Percentiles rank a stretch among this genome's conserved stretches.
Conservation (phyloP, 2,329 filamentous ascomycete species). For the Ophiostoma triangulosporum region DNA sequence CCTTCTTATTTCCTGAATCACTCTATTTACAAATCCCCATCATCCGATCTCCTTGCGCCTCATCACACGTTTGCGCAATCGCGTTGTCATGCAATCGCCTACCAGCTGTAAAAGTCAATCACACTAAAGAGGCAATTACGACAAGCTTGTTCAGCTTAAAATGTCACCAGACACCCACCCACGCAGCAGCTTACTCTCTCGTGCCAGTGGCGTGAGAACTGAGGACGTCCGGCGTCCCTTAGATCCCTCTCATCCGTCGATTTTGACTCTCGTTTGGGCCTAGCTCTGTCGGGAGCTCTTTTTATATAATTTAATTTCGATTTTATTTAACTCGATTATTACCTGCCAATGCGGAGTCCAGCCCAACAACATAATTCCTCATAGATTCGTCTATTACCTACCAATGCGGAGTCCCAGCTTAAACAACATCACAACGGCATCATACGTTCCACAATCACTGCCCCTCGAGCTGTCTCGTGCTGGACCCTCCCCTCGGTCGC, state of each 20-base stretch:
- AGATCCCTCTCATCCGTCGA: conserved; percentile 5
- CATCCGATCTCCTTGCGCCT: too few relatives aligned
- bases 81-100: too few relatives aligned
- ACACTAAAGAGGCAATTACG: background rate
- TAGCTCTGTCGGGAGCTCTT: conserved; percentile 5
- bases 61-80: too few relatives aligned
- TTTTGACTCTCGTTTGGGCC: background rate
- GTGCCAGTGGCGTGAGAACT: background rate
- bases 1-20: too few relatives aligned
- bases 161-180: background rate
- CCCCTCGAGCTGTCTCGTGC: background rate
- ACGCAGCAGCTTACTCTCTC: background rate
- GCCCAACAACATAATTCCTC: too few relatives aligned
- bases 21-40: too few relatives aligned
- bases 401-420: background rate
- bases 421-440: too few relatives aligned
- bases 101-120: background rate
- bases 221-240: too few relatives aligned
- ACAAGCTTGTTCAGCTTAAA: background rate
- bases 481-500: too few relatives aligned
- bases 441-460: conserved; percentile 2
- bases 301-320: too few relatives aligned
- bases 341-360: too few relatives aligned
- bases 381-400: background rate
- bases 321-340: too few relatives aligned